These are phyloP conservation scores for Neoboletus subvelutipes DNA, from an alignment of 768 basidiomycete genomes.

Conservation along the genomic window DNA sequence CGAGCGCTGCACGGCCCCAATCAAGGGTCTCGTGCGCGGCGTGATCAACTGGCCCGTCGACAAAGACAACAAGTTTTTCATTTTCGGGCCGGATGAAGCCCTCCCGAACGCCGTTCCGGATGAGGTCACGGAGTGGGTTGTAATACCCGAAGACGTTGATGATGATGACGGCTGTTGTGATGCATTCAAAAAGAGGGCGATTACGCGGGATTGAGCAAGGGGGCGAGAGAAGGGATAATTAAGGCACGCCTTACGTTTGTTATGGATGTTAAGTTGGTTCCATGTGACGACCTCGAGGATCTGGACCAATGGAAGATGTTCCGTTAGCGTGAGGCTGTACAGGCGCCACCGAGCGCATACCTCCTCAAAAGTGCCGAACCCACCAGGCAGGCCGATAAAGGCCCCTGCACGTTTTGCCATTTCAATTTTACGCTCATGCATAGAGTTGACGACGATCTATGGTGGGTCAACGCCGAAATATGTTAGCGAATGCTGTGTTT, in stretches of 20 bases:
- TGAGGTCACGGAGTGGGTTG: slow-evolving; percentile 74
- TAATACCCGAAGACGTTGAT: slow-evolving; percentile 87
- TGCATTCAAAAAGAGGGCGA: neutral
- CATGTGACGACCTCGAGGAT: slow-evolving; percentile 92
- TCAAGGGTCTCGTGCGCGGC: slow-evolving; percentile 60
- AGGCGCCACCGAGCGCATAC: slow-evolving; percentile 26
- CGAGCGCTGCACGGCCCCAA: slow-evolving; percentile 73
- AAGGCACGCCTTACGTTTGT: slow-evolving; percentile 59
- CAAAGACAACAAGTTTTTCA: slow-evolving; percentile 63
- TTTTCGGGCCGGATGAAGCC: slow-evolving; percentile 74
- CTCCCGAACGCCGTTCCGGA: slow-evolving; percentile 60
- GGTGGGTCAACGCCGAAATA: neutral
- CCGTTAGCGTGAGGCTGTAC: slow-evolving; percentile 3
- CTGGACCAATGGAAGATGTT: slow-evolving; percentile 35
- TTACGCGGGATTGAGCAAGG: neutral
- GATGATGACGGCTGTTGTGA: slow-evolving; percentile 67
- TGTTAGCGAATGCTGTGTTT: slow-evolving; percentile 11
- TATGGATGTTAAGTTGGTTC: slow-evolving; percentile 88
- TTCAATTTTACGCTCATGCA: slow-evolving; percentile 88
- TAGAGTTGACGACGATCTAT: slow-evolving; percentile 72
- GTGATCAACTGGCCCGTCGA: slow-evolving; percentile 65
- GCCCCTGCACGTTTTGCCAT: slow-evolving; percentile 83
- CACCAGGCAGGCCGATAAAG: slow-evolving; percentile 90
- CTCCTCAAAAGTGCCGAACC: slow-evolving; percentile 96
- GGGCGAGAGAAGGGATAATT: neutral